Conservation (phyloP, 1,139 yeast genomes). For the Wickerhamomyces sp. region DNA sequence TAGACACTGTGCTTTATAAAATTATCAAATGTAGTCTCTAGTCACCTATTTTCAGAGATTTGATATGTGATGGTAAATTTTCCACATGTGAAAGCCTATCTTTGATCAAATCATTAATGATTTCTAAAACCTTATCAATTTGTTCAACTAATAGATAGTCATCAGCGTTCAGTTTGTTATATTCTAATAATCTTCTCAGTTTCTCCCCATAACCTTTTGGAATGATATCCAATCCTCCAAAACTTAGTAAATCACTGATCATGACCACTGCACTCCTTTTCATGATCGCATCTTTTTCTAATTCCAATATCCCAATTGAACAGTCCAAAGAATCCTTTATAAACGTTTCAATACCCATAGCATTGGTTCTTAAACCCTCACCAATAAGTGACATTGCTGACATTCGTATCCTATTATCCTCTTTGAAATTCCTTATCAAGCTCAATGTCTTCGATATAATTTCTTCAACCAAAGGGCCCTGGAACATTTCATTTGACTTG, state of each 20-base stretch:
- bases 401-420: constrained; percentile 67
- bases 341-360: constrained; percentile 44
- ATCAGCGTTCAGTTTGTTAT: constrained; percentile 41
- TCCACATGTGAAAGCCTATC: constrained; percentile 11
- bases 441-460: constrained; percentile 30
- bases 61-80: constrained; percentile 11
- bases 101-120: constrained; percentile 38
- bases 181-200: constrained; percentile 40
- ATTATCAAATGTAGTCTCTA: background rate
- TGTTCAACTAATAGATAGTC: constrained; percentile 61
- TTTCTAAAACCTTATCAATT: constrained; percentile 40
- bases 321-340: constrained; percentile 66
- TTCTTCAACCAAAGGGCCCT: constrained; percentile 34
- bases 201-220: constrained; percentile 44
- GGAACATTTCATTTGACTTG: constrained; percentile 41
- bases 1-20: background rate
- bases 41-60: constrained; percentile 4
- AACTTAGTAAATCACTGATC: constrained; percentile 55
- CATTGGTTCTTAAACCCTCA: constrained; percentile 54
- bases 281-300: constrained; percentile 47
- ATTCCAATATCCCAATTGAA: constrained; percentile 64
- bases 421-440: constrained; percentile 25
- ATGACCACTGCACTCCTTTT: constrained; percentile 73
- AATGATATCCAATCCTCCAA: constrained; percentile 41
- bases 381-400: constrained; percentile 85